Evolutionary conservation across 2,329 filamentous ascomycete species (phyloP).

Genomic region (Emmonsia crescens): DNA sequence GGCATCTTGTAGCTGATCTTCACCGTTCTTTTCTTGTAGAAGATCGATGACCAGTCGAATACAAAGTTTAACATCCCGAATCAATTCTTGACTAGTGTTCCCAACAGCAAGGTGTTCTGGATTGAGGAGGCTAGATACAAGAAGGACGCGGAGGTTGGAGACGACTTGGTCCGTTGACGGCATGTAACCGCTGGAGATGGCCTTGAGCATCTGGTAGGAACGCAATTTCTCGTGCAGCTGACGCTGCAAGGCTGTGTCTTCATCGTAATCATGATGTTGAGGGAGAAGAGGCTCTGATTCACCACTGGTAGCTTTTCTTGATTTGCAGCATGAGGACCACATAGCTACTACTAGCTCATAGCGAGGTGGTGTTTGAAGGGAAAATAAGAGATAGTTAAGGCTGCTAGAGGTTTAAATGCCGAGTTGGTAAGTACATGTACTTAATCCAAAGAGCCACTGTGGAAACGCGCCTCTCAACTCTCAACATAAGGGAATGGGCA

Average conservation of each 20-base stretch:
- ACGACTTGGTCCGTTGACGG: constrained; percentile 80
- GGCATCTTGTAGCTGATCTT: constrained; percentile 84
- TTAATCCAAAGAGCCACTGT: not conserved
- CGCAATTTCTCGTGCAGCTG: constrained; percentile 81
- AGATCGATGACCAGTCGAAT: constrained; percentile 72
- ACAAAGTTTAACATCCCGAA: constrained; percentile 62
- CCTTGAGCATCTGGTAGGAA: constrained; percentile 81
- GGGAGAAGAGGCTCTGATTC: constrained; percentile 73
- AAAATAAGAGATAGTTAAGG: not conserved
- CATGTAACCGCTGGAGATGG: constrained; percentile 76
- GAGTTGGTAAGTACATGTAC: not conserved
- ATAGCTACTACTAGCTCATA: constrained; percentile 25
- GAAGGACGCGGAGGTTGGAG: constrained; percentile 64
- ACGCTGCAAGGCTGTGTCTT: constrained; percentile 58
- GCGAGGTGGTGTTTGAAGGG: not conserved
- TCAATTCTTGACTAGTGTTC: constrained; percentile 61
- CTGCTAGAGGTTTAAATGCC: not conserved
- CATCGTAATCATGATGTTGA: constrained; percentile 47
- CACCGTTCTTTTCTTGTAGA: constrained; percentile 66
- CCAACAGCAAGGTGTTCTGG: constrained; percentile 64
- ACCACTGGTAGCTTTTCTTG: constrained; percentile 40
- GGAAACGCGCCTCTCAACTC: not conserved
- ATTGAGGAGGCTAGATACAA: constrained; percentile 69
- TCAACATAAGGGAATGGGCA: not conserved
- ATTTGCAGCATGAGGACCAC: constrained; percentile 53